Conservation (phyloP, 2,329 filamentous ascomycete genomes). For the Chaetomium olivaceum region DNA sequence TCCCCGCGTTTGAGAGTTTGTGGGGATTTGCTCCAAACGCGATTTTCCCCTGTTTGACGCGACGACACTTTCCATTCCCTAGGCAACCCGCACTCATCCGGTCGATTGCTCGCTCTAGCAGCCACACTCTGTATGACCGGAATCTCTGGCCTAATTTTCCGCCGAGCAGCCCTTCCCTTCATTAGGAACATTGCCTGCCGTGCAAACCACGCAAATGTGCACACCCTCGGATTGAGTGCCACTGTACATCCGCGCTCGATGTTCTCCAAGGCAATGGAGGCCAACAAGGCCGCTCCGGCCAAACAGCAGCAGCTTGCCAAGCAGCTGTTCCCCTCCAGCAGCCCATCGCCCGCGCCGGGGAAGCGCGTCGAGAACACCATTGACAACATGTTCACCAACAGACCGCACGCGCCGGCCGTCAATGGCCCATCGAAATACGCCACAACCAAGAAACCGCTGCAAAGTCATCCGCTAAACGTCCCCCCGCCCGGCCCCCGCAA, state of each 20-base stretch:
- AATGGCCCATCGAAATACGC: slow-evolving; percentile 30
- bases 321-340: slow-evolving; percentile 60
- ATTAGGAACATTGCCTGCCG: slow-evolving; percentile 19
- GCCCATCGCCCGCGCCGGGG: slow-evolving; percentile 43
- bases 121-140: slow-evolving; percentile 32
- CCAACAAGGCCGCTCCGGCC: slow-evolving; percentile 42
- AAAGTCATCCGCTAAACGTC: slow-evolving; percentile 40
- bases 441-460: slow-evolving; percentile 34
- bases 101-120: slow-evolving; percentile 16
- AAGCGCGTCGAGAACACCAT: slow-evolving; percentile 46
- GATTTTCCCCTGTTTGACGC: slow-evolving; percentile 16
- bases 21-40: neutral
- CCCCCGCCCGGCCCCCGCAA: slow-evolving; percentile 28
- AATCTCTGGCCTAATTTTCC: slow-evolving; percentile 28
- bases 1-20: slow-evolving; percentile 3
- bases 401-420: slow-evolving; percentile 40
- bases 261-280: slow-evolving; percentile 27
- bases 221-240: slow-evolving; percentile 21
- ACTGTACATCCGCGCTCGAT: slow-evolving; percentile 21
- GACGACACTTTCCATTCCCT: slow-evolving; percentile 5
- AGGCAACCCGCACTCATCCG: neutral
- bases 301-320: slow-evolving; percentile 45
- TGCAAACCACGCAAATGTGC: slow-evolving; percentile 19
- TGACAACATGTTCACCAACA: slow-evolving; percentile 52
- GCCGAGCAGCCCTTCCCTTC: slow-evolving; percentile 27